Evolutionary conservation across 2,329 filamentous ascomycete species (phyloP).

Genomic region (Scleromitrula shiraiana): DNA sequence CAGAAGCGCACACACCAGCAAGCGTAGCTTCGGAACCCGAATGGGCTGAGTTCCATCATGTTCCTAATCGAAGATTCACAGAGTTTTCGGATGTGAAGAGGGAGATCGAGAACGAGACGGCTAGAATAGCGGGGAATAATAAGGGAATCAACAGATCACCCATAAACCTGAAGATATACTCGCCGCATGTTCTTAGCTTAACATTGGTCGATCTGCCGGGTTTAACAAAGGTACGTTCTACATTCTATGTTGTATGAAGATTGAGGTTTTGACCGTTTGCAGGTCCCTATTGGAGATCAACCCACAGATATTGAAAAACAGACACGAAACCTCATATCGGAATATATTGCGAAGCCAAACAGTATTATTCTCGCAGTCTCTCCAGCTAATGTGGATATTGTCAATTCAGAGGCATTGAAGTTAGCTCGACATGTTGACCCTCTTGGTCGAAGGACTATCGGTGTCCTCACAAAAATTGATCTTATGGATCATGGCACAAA

Average conservation of each 20-base stretch:
- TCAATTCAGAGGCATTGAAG: conserved; percentile 96
- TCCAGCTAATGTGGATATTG: conserved; percentile 93
- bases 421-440: conserved; percentile 95
- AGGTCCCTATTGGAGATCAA: conserved; percentile 96
- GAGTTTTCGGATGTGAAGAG: conserved; percentile 90
- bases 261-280: conserved; percentile 10
- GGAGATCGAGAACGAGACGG: conserved; percentile 95
- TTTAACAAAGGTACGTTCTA: conserved; percentile 70
- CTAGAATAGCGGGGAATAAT: conserved; percentile 89
- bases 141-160: conserved; percentile 97
- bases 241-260: neutral
- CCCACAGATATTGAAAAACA: conserved; percentile 98
- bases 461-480: conserved; percentile 93
- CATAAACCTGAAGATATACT: conserved; percentile 98
- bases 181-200: conserved; percentile 89
- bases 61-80: conserved; percentile 79
- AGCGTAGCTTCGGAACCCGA: conserved; percentile 58
- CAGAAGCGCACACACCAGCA: conserved; percentile 68
- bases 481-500: conserved; percentile 99
- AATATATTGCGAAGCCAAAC: conserved; percentile 98
- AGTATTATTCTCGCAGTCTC: conserved; percentile 96
- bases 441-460: conserved; percentile 88
- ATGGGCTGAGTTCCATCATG: conserved; percentile 96
- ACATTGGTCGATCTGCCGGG: conserved; percentile 94
- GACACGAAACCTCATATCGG: conserved; percentile 88